phyloP scores from a whole-genome alignment of 2,329 filamentous ascomycete genomes.

The Exophiala phaeomuriformis region DNA sequence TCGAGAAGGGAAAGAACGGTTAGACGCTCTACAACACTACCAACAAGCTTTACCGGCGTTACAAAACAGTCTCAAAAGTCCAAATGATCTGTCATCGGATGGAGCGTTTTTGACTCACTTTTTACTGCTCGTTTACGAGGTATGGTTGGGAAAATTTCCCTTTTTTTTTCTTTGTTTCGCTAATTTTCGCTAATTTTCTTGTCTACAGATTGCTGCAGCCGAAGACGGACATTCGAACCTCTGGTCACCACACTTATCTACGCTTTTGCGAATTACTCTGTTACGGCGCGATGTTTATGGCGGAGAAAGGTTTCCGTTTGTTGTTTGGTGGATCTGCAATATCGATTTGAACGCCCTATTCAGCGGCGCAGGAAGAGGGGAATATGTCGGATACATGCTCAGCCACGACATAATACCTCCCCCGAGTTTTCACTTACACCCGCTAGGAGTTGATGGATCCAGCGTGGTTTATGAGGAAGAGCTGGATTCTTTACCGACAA shows the following conservation, averaged over 20 bases:
- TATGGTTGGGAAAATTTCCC: constrained; percentile 28
- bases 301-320: constrained; percentile 43
- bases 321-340: constrained; percentile 49
- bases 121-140: constrained; percentile 51
- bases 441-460: constrained; percentile 32
- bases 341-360: constrained; percentile 52
- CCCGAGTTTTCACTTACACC: constrained; percentile 34
- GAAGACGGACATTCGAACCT: constrained; percentile 43
- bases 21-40: constrained; percentile 50
- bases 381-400: constrained; percentile 44
- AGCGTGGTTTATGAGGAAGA: constrained; percentile 35
- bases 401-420: constrained; percentile 44
- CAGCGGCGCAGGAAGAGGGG: constrained; percentile 45
- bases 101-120: constrained; percentile 53
- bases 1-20: constrained; percentile 39
- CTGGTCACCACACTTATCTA: constrained; percentile 50
- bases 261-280: constrained; percentile 44
- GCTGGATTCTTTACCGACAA: constrained; percentile 33
- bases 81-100: constrained; percentile 49
- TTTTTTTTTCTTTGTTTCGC: no score
- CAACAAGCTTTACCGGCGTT: constrained; percentile 47
- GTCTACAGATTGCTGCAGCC: constrained; percentile 39
- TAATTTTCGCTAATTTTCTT: no score
- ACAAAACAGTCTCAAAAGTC: constrained; percentile 38
- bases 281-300: constrained; percentile 42